Conservation (phyloP, 352 stramenopile genomes). For the Globisporangium camurandrum region DNA sequence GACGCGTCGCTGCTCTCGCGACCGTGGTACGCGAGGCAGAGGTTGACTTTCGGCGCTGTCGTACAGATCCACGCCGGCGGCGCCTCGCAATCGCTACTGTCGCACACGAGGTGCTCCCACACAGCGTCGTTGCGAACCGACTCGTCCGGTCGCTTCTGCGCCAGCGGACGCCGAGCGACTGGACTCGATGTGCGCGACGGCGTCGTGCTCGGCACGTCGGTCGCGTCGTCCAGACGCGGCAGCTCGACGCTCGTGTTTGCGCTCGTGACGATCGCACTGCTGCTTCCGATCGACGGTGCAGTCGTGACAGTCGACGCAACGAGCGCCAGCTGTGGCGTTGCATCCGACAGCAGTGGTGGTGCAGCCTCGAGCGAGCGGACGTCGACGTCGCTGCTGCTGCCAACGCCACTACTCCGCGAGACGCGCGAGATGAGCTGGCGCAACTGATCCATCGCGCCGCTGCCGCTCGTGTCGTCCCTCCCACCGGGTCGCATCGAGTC, state of each 20-base stretch:
- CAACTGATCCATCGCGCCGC: constrained; percentile 38
- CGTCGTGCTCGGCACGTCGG: constrained; percentile 1
- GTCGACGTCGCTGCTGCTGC: not conserved
- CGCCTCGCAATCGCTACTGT: constrained; percentile 1
- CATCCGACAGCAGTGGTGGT: too few species aligned
- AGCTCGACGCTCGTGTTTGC: not conserved
- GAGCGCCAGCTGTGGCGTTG: not conserved
- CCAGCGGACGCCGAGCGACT: not conserved
- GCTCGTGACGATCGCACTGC: not conserved
- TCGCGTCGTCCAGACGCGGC: constrained; percentile 2
- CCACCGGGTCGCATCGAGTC: constrained; percentile 20
- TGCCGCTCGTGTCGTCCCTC: constrained; percentile 1
- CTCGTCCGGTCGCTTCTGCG: constrained; percentile 5
- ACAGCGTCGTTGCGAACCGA: constrained; percentile 5
- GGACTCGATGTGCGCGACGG: constrained; percentile 12
- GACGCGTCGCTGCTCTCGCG: constrained; percentile 17
- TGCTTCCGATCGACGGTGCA: not conserved
- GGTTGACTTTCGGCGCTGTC: constrained; percentile 32
- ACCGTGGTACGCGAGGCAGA: constrained; percentile 34
- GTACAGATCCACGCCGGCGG: constrained; percentile 30
- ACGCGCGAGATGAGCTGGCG: constrained; percentile 39
- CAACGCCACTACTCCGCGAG: constrained; percentile 5
- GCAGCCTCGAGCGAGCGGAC: not conserved
- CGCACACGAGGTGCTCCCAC: constrained; percentile 18
- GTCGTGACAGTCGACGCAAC: not conserved